Percentiles rank a stretch among this genome's conserved stretches.
Evolutionary conservation across 495 filamentous ascomycete genomes (phyloP).

Genomic region (Gamarada debralockiae): DNA sequence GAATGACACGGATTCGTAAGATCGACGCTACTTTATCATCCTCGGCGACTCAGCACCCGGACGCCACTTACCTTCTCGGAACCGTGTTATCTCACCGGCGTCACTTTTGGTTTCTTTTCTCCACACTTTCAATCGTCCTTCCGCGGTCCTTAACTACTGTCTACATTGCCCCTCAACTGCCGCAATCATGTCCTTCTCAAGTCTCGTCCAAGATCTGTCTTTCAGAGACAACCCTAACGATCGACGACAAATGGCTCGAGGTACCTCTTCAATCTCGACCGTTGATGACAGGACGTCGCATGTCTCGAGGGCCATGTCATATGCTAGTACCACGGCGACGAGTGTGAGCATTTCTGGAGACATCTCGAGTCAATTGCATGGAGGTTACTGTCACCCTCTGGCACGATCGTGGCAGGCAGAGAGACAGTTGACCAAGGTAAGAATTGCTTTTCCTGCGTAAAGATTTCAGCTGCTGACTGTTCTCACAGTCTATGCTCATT

Average conservation of each 20-base stretch:
- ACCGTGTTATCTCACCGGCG: background rate
- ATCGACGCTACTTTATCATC: too few relatives aligned
- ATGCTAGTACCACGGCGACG: constrained; percentile 85
- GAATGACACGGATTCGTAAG: too few relatives aligned
- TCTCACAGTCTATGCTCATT: constrained; percentile 85
- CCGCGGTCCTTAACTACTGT: background rate
- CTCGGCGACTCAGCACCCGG: background rate
- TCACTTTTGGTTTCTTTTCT: background rate
- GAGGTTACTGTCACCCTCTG: constrained; percentile 90
- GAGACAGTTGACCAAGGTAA: constrained; percentile 91
- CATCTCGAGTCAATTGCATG: constrained; percentile 91
- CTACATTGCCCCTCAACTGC: background rate
- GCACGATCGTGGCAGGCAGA: constrained; percentile 93
- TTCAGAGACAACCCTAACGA: constrained; percentile 59
- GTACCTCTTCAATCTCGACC: constrained; percentile 41
- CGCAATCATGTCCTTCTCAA: constrained; percentile 79
- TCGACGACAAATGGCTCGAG: constrained; percentile 29
- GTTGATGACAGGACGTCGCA: constrained; percentile 61
- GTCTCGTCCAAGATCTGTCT: constrained; percentile 80
- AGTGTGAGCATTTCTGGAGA: constrained; percentile 90
- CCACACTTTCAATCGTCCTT: background rate
- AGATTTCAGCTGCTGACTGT: constrained; percentile 1
- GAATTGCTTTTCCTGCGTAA: constrained; percentile 13
- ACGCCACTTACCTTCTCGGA: constrained; percentile 6
- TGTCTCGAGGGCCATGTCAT: constrained; percentile 70